A percentile compares a stretch with the other conserved stretches of the same genome.
These are phyloP conservation scores for Fraxinus sp. DNA, from an alignment of 305 asterid species.

Conservation along the genomic window DNA sequence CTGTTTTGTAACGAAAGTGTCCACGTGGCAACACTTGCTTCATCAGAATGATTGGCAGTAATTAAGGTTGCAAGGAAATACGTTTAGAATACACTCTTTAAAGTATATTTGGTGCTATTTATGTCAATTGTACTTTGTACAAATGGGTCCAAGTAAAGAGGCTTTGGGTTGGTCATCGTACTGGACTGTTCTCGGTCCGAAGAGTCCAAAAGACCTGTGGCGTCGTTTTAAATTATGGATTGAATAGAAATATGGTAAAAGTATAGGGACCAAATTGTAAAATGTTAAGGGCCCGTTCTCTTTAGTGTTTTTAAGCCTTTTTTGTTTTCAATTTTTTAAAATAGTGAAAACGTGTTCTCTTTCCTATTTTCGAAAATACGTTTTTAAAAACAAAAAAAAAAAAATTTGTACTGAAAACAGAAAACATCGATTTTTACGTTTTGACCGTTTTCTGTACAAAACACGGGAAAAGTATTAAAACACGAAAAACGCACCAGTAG, in stretches of 20 bases:
- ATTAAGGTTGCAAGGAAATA: not conserved
- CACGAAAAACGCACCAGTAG: too few relatives aligned
- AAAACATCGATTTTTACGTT: too few relatives aligned
- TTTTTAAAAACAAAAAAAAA: too few relatives aligned
- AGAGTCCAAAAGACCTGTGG: not conserved
- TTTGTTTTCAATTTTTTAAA: too few relatives aligned
- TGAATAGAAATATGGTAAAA: not conserved
- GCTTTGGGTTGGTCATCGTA: not conserved
- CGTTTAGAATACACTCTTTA: not conserved
- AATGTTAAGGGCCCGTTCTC: not conserved
- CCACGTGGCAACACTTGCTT: constrained; percentile 49
- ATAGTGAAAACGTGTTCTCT: too few relatives aligned
- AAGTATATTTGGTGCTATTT: not conserved
- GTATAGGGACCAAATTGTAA: not conserved
- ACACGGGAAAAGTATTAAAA: too few relatives aligned
- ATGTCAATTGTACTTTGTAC: not conserved
- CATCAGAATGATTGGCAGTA: constrained; percentile 27
- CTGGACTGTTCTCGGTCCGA: not conserved
- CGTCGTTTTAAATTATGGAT: not conserved
- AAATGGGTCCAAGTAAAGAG: not conserved
- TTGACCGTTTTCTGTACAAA: too few relatives aligned
- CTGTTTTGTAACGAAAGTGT: constrained; percentile 13
- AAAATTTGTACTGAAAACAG: too few relatives aligned
- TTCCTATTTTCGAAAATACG: too few relatives aligned
- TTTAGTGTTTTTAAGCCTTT: too few relatives aligned